Percentiles rank a stretch among this genome's conserved stretches.
Evolutionary conservation across 192 early-diverging fungal species (phyloP).

Genomic region (Thamnidium elegans): DNA sequence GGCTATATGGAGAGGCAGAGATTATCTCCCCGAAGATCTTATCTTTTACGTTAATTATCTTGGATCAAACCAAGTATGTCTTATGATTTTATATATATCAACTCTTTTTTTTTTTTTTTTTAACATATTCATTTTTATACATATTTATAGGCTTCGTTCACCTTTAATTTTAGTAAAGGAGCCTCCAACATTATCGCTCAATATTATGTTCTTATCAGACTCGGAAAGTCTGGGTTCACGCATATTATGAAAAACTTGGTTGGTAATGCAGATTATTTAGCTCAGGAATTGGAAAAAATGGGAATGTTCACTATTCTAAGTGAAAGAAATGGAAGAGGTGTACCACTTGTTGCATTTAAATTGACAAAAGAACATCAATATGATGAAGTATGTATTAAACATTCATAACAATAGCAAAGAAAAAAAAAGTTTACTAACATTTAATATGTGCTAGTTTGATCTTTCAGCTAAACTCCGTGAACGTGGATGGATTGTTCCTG

Average conservation of each 20-base stretch:
- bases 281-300: slow-evolving; percentile 48
- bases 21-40: slow-evolving; percentile 70
- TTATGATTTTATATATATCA: neutral
- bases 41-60: slow-evolving; percentile 77
- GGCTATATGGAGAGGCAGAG: slow-evolving; percentile 68
- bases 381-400: slow-evolving; percentile 27
- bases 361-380: slow-evolving; percentile 38
- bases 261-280: slow-evolving; percentile 55
- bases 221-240: slow-evolving; percentile 63
- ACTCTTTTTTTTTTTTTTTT: too few relatives aligned
- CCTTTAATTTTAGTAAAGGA: slow-evolving; percentile 74
- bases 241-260: slow-evolving; percentile 65
- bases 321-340: slow-evolving; percentile 38
- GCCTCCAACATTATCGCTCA: slow-evolving; percentile 73
- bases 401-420: slow-evolving; percentile 8
- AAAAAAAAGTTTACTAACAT: slow-evolving; percentile 3
- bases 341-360: slow-evolving; percentile 65
- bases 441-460: slow-evolving; percentile 44
- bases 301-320: slow-evolving; percentile 61
- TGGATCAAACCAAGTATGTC: slow-evolving; percentile 57
- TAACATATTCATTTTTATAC: neutral
- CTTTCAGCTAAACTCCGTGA: slow-evolving; percentile 58
- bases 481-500: slow-evolving; percentile 76
- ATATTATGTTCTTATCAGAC: slow-evolving; percentile 78
- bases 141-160: slow-evolving; percentile 50